Conservation (phyloP, 108 stramenopile genomes). For the Chaetoceros tenuissimus region DNA sequence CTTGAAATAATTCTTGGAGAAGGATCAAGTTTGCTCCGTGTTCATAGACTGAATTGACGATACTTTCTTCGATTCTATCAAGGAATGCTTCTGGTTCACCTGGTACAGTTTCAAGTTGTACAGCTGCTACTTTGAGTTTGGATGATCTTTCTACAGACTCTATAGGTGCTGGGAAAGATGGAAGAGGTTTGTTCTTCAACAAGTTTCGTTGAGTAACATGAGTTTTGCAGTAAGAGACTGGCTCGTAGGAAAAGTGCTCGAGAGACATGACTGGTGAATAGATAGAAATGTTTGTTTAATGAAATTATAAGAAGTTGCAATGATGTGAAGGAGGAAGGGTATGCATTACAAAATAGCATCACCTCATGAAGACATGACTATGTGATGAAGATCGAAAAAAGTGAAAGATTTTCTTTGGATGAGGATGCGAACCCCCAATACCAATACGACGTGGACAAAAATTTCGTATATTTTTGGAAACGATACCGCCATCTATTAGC, state of each 20-base stretch:
- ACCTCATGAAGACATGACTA: no score
- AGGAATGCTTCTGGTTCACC: conserved; percentile 18
- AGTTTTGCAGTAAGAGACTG: not conserved
- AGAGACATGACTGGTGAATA: no score
- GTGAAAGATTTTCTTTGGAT: no score
- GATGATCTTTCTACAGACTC: not conserved
- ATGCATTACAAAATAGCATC: no score
- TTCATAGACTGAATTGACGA: conserved; percentile 15
- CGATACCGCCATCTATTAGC: no score
- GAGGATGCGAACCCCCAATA: no score
- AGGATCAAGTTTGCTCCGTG: conserved; percentile 33
- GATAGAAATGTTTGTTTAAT: no score
- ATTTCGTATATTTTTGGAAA: no score
- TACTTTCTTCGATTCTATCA: conserved; percentile 17
- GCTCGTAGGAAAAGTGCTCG: not conserved
- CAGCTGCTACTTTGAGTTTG: conserved; percentile 26
- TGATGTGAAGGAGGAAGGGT: no score
- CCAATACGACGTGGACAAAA: no score
- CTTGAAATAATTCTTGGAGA: conserved; percentile 40
- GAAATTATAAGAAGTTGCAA: no score
- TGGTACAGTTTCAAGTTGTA: conserved; percentile 24
- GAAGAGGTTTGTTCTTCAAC: not conserved
- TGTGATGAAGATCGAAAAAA: no score
- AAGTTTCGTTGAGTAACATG: not conserved
- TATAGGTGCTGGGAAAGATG: not conserved